phyloP scores from a whole-genome alignment of 73 alveolate species.

The Symbiodinium pilosum region DNA sequence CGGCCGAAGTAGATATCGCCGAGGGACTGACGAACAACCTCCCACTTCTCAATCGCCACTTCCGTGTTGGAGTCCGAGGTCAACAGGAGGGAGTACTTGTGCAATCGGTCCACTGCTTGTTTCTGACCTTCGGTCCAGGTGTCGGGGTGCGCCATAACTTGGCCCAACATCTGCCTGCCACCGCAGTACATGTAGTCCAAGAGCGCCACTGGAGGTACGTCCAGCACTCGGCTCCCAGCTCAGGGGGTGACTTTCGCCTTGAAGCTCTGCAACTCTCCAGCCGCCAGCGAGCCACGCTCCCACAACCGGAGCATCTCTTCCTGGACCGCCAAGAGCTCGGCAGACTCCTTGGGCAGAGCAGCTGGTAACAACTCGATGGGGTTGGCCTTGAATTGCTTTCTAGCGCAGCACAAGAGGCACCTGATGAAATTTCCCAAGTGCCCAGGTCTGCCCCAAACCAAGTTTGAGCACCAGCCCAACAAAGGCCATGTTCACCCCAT shows the following conservation, averaged over 20 bases:
- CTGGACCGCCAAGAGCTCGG: background rate
- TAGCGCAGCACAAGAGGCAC: background rate
- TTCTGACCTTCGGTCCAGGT: background rate
- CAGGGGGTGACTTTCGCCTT: background rate
- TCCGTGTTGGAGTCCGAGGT: background rate
- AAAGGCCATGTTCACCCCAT: background rate
- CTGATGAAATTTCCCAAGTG: background rate
- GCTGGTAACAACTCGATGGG: background rate
- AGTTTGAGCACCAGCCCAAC: conserved; percentile 24
- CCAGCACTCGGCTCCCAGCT: background rate
- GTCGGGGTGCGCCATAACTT: background rate
- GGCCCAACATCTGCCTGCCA: background rate
- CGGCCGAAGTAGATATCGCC: background rate
- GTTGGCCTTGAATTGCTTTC: background rate
- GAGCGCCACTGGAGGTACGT: background rate
- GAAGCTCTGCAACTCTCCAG: background rate
- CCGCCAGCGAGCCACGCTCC: background rate
- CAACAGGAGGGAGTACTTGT: background rate
- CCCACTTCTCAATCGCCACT: background rate
- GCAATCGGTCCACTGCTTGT: too few relatives aligned
- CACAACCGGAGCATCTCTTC: background rate
- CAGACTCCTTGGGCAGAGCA: background rate
- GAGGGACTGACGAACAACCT: background rate
- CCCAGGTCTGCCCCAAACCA: background rate
- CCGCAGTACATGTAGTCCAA: background rate